Conservation (phyloP, 2,329 filamentous ascomycete species). For the Aspergillus unguis region DNA sequence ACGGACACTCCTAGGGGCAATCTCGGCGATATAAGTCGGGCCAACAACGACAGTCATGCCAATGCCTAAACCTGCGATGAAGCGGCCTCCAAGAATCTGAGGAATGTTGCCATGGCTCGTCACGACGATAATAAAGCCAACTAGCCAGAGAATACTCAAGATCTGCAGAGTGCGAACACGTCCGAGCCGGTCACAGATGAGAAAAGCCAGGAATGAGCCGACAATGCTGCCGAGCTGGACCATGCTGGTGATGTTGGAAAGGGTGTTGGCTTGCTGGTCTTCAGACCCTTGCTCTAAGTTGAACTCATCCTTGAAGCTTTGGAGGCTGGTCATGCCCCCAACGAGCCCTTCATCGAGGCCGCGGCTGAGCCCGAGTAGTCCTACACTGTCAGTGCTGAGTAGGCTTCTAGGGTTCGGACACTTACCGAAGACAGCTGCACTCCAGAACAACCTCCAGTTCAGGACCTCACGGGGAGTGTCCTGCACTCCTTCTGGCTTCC, state of each 20-base stretch:
- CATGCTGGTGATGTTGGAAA: conserved; percentile 76
- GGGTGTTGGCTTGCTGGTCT: conserved; percentile 61
- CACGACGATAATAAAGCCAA: conserved; percentile 42
- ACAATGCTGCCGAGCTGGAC: conserved; percentile 74
- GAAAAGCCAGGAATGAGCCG: conserved; percentile 60
- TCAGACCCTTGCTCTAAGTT: conserved; percentile 53
- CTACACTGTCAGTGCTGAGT: conserved; percentile 23
- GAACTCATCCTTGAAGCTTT: conserved; percentile 63
- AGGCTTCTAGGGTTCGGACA: too few species aligned
- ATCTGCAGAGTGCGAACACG: conserved; percentile 40
- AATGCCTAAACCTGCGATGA: not conserved
- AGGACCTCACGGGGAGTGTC: conserved; percentile 53
- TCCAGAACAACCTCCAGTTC: conserved; percentile 72
- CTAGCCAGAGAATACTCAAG: conserved; percentile 42
- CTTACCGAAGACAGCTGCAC: conserved; percentile 58
- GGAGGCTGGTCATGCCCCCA: conserved; percentile 56
- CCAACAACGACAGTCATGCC: not conserved
- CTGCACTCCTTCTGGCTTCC: not conserved
- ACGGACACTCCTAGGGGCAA: conserved; percentile 44
- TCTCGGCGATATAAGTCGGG: not conserved
- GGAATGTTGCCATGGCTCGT: conserved; percentile 35
- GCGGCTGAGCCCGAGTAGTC: conserved; percentile 64
- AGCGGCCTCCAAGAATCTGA: not conserved
- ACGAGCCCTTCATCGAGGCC: conserved; percentile 78
- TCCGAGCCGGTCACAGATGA: conserved; percentile 49